Evolutionary conservation across 345 rosid genomes (phyloP).

Genomic region (Schrenkiella parvula): DNA sequence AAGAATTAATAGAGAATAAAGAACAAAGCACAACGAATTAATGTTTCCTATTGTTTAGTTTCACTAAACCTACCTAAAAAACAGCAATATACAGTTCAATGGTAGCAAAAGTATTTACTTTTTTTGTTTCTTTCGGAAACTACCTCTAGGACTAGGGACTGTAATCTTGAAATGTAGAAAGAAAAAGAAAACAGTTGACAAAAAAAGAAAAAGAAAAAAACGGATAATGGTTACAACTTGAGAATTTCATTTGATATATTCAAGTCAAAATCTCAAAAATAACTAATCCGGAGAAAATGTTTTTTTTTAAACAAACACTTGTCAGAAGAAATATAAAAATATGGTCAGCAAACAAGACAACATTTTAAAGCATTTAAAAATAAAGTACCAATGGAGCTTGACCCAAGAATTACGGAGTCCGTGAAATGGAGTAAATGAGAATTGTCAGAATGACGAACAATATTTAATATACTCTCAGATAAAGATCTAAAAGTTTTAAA

Average conservation of each 20-base stretch:
- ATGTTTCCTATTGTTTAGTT: constrained; percentile 13
- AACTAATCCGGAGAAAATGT: constrained; percentile 9
- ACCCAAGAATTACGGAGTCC: constrained; percentile 38
- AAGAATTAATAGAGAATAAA: constrained; percentile 17
- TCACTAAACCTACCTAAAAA: neutral
- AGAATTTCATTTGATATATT: neutral
- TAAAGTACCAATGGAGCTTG: constrained; percentile 29
- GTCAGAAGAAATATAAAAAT: constrained; percentile 10
- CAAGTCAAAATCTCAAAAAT: constrained; percentile 15
- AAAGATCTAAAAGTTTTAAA: constrained; percentile 16
- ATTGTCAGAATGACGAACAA: constrained; percentile 5
- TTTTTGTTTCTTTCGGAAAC: neutral
- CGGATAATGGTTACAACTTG: neutral
- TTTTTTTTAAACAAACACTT: neutral
- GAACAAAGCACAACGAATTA: constrained; percentile 23
- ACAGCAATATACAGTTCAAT: neutral
- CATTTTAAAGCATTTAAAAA: neutral
- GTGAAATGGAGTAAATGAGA: constrained; percentile 28
- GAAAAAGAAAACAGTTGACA: neutral
- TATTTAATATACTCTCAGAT: neutral
- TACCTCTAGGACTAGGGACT: neutral
- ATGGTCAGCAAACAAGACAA: constrained; percentile 7
- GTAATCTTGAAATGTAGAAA: neutral
- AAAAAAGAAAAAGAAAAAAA: neutral
- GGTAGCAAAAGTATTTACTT: neutral